Evolutionary conservation across 2,329 filamentous ascomycete genomes (phyloP).

Genomic region (Cordyceps tenuipes): DNA sequence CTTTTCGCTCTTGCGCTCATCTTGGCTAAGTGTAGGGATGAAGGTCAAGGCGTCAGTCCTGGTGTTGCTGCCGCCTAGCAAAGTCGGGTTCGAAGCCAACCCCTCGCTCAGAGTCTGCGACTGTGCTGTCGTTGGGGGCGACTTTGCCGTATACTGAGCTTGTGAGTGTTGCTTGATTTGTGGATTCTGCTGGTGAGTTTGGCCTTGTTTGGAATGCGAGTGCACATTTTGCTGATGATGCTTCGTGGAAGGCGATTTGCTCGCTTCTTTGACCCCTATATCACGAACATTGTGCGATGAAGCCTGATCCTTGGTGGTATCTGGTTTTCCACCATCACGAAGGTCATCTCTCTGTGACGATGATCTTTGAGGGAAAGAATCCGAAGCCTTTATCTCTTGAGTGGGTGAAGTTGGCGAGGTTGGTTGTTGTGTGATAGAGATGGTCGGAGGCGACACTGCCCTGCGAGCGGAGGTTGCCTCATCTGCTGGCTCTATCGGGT

Average conservation of each 20-base stretch:
- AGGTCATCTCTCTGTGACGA: constrained; percentile 39
- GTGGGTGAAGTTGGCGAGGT: constrained; percentile 38
- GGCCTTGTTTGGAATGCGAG: constrained; percentile 15
- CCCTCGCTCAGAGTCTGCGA: constrained; percentile 21
- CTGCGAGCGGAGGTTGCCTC: constrained; percentile 28
- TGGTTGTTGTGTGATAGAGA: constrained; percentile 57
- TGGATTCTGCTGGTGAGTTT: constrained; percentile 16
- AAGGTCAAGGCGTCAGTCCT: constrained; percentile 73
- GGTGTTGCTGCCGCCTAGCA: constrained; percentile 57
- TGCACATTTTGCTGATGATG: constrained; percentile 14
- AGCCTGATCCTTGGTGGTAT: constrained; percentile 23
- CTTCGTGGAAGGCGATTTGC: constrained; percentile 15
- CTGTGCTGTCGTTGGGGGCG: constrained; percentile 15
- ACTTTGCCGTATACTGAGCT: constrained; percentile 19
- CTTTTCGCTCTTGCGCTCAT: constrained; percentile 68
- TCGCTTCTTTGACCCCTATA: not conserved
- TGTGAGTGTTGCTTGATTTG: constrained; percentile 10
- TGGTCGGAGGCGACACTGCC: constrained; percentile 22
- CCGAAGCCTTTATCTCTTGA: constrained; percentile 18
- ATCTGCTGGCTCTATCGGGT: constrained; percentile 22
- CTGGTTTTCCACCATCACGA: constrained; percentile 35
- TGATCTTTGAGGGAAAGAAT: constrained; percentile 41
- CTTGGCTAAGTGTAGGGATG: constrained; percentile 61
- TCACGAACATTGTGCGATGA: not conserved
- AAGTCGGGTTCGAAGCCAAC: constrained; percentile 38